A percentile compares a stretch with the other conserved stretches of the same genome.
Evolutionary conservation across 164 flowering plant species (phyloP).

Genomic region (Malania oleifera): DNA sequence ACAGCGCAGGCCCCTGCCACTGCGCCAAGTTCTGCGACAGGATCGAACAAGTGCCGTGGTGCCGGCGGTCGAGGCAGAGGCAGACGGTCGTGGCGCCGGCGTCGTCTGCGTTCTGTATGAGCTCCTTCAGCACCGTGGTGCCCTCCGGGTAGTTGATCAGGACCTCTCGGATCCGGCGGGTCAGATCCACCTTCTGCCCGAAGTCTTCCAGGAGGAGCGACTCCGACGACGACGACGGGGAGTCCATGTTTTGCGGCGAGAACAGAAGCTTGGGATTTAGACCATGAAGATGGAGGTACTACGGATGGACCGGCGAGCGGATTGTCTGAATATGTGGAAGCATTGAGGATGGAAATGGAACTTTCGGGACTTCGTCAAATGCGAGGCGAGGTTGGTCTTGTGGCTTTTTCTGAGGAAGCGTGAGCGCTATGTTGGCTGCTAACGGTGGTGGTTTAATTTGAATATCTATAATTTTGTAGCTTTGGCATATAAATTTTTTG

Average conservation of each 20-base stretch:
- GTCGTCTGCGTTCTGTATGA: background rate
- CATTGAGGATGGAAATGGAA: too few species aligned
- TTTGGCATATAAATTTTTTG: too few species aligned
- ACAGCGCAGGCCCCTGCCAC: background rate
- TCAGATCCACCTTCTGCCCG: conserved; percentile 3
- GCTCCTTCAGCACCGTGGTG: conserved; percentile 1
- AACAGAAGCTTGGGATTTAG: too few species aligned
- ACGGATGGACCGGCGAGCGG: too few species aligned
- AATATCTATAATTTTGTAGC: too few species aligned
- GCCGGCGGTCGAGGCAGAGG: conserved; percentile 1
- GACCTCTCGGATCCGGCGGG: conserved; percentile 1
- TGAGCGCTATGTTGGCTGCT: too few species aligned
- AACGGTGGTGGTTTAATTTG: too few species aligned
- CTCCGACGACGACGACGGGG: background rate
- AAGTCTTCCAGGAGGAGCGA: background rate
- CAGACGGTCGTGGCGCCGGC: conserved; percentile 1
- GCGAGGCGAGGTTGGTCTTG: too few species aligned
- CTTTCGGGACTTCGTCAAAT: too few species aligned
- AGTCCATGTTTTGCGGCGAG: conserved; percentile 1
- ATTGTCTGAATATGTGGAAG: too few species aligned
- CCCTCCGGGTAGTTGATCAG: background rate
- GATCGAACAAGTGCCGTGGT: background rate
- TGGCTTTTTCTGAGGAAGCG: too few species aligned
- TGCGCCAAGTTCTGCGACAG: background rate
- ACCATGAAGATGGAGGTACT: too few species aligned